phyloP scores from a whole-genome alignment of 176 grass and related monocot species.

The Aegilops tauschii region DNA sequence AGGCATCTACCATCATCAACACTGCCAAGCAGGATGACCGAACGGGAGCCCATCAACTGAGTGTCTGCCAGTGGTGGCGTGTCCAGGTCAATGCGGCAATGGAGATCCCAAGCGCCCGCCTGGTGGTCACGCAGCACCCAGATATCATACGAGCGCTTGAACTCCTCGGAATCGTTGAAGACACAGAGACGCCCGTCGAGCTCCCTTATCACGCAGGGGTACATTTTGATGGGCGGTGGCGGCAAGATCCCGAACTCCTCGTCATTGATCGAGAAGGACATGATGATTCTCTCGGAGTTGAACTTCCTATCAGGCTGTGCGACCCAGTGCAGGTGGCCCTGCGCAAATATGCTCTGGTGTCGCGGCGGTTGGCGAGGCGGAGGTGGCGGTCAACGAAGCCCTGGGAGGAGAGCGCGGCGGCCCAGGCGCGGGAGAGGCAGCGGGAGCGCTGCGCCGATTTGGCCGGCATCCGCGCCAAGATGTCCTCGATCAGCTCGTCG shows the following conservation, averaged over 20 bases:
- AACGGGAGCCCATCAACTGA: background rate
- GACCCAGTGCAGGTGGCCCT: background rate
- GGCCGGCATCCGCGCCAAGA: too few relatives aligned
- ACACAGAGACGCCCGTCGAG: background rate
- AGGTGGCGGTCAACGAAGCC: too few relatives aligned
- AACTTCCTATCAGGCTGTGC: background rate
- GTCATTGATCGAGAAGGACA: background rate
- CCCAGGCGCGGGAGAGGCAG: too few relatives aligned
- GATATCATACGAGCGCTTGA: background rate
- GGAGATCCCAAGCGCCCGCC: background rate
- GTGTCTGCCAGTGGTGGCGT: background rate
- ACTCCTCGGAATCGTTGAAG: background rate
- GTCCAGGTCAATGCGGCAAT: background rate
- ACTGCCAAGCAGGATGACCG: background rate
- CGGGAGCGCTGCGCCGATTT: too few relatives aligned
- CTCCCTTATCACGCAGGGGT: background rate
- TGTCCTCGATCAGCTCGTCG: too few relatives aligned
- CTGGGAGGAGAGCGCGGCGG: too few relatives aligned
- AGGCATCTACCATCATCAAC: background rate
- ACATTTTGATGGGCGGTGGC: background rate
- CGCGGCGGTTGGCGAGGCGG: too few relatives aligned
- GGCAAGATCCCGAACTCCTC: background rate
- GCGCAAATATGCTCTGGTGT: background rate
- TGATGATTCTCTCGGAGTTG: background rate
- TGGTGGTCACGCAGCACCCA: background rate